Conservation (phyloP, 2,329 filamentous ascomycete species). For the Exserohilum turcica region DNA sequence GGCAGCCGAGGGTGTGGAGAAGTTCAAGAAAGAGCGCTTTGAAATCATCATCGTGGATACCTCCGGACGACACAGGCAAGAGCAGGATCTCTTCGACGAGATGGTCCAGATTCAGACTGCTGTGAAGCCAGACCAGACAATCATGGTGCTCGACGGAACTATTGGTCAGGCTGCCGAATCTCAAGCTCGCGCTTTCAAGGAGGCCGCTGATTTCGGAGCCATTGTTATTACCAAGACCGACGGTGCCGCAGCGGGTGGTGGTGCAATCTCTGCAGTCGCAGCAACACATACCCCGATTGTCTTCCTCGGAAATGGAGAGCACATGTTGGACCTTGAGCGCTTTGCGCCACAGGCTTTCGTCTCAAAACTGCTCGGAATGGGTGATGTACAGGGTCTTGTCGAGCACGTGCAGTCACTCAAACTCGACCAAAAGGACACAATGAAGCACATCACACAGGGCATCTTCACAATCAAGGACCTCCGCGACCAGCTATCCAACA, state of each 20-base stretch:
- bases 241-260: constrained; percentile 91
- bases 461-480: constrained; percentile 95
- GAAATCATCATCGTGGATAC: constrained; percentile 99
- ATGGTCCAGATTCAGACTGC: constrained; percentile 96
- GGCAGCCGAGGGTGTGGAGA: constrained; percentile 92
- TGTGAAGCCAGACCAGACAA: constrained; percentile 91
- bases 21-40: constrained; percentile 98
- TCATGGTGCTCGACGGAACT: constrained; percentile 95
- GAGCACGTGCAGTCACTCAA: constrained; percentile 97
- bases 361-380: constrained; percentile 93
- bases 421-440: constrained; percentile 96
- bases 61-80: constrained; percentile 90
- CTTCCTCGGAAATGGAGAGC: constrained; percentile 96
- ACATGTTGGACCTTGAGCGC: constrained; percentile 91
- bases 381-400: constrained; percentile 91
- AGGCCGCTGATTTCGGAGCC: constrained; percentile 92
- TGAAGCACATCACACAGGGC: constrained; percentile 97
- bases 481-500: constrained; percentile 92
- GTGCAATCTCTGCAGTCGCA: constrained; percentile 95
- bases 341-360: constrained; percentile 94
- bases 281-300: constrained; percentile 97
- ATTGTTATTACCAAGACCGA: constrained; percentile 99
- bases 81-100: constrained; percentile 92
- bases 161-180: constrained; percentile 96
- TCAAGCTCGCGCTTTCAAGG: constrained; percentile 96